These are phyloP conservation scores for Paramecium caudatum DNA, from an alignment of 73 alveolate species.

Conservation along the genomic window DNA sequence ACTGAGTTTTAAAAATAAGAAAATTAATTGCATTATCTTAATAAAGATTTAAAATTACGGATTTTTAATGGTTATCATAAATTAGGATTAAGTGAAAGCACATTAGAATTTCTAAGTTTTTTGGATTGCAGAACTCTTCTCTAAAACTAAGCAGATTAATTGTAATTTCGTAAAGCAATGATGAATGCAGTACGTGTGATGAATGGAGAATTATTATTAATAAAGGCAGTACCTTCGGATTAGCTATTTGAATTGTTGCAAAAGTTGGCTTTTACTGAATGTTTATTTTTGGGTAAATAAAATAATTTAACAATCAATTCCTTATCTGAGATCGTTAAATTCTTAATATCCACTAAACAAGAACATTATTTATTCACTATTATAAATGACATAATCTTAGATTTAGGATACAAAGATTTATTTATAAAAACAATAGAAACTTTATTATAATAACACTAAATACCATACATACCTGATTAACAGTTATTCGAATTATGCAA, in stretches of 20 bases:
- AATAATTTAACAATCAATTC: not conserved
- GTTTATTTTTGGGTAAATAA: slow-evolving; percentile 16
- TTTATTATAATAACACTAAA: not conserved
- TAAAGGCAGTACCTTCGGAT: not conserved
- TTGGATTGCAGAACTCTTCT: slow-evolving; percentile 25
- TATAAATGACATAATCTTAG: slow-evolving; percentile 14
- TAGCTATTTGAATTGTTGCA: slow-evolving; percentile 16
- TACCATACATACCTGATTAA: slow-evolving; percentile 62
- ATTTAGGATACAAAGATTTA: not conserved
- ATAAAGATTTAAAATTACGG: not conserved
- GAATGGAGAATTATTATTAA: slow-evolving; percentile 47
- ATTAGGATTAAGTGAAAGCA: slow-evolving; percentile 3
- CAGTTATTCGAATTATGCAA: slow-evolving; percentile 45
- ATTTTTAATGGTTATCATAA: not conserved
- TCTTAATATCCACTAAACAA: not conserved
- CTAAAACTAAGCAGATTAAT: not conserved
- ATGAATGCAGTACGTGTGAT: not conserved
- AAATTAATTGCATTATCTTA: not conserved
- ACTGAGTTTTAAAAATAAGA: slow-evolving; percentile 2
- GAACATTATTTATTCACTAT: slow-evolving; percentile 38
- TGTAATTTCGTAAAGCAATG: slow-evolving; percentile 51
- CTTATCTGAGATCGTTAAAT: slow-evolving; percentile 15
- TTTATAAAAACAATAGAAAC: not conserved
- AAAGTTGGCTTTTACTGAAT: slow-evolving; percentile 60
- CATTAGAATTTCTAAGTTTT: not conserved